Evolutionary conservation across 2,329 filamentous ascomycete species (phyloP), one percentile per base, ranked within the genome.

Genomic region (Xylaria sp.): DNA sequence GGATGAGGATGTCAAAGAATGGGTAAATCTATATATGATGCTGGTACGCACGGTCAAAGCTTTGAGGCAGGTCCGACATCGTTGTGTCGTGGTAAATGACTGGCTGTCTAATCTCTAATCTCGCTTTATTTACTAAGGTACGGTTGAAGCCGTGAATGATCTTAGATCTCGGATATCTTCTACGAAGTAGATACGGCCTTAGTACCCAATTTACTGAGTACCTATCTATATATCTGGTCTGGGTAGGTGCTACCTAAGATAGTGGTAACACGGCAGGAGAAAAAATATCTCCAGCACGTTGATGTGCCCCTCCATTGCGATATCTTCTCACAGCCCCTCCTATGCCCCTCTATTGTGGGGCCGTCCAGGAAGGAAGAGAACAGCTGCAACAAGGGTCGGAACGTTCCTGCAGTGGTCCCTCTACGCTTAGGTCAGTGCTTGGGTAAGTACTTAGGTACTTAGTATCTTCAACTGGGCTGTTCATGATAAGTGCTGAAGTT

Each of bases 1-100:
- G 33, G 5, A 62, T 2, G 7, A 2, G 8, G 57, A 13, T 28
- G 6, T 28, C 28, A 28, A 28, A 5, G 28, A n/a, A 25, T 23
- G 46, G 43, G 15, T 4, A 8, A 23, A 6, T 54, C 31, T 43
- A 52, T 57, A 12, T 8, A 13, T 6, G 36, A 39, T 48, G 52
- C 55, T 48, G 62, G 41, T 12, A 80, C 85, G 78, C 79, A 90
- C 88, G 84, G 78, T 89, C 84, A 77, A 90, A 90, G 71, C 84
- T 85, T 71, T 83, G 83, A 7, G 88, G 88, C 70, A 90, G 87
- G 71, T 80, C 81, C 69, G 83, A 78, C 87, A 87, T 89, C 70
- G 73, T 79, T 58, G 10, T 8, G 10, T 7, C 58, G 23, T 25
- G 15, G 46, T 31, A 20, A 57, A 20, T 46, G 51, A 18, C 25